Base-by-base conservation (phyloP, 2,329 filamentous ascomycete species). In the Aurifilum marmelostoma region DNA sequence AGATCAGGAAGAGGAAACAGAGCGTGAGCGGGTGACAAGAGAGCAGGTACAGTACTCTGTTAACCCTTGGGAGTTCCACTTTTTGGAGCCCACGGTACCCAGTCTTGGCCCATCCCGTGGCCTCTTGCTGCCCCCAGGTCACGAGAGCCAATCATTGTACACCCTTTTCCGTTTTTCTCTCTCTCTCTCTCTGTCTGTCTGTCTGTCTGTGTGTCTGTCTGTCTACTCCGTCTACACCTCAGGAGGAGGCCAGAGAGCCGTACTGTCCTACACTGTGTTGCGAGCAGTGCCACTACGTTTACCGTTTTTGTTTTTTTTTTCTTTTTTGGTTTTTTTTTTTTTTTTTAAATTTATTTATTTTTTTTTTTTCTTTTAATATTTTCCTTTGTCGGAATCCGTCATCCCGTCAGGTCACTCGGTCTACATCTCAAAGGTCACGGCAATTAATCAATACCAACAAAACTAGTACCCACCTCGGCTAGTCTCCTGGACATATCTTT, bases 101-200 rank as follows among this genome's bases (percentile, higher is more conserved):
- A 47, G 69, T 71, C 67, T 62, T 61, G 62, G 34, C 61, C 61
- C 67, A 67, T 71, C 69, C 69, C 69, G 69, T 71, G 69, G 67
- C 62, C 67, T 67, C 67, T 43, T 59, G 54, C 59, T 63, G 60
- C 63, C 27, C 58, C 63, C 60, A 62, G 56, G 67, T 65, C 64
- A 67, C 69, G 47, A 65, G 64, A 65, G 67, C 69, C 69, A 71
- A 71, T 71, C 69, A 69, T 71, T 71, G 69, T 71, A 71, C 67
- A 71, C 60, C 61, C 54, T 71, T 69, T 65, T 24, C 39, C 43
- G 21, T 47, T 47, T 47, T n/a, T 47, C 34, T 8, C 34, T 34
- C 34, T 34, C 34, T 34, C 34, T 34, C 8, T 34, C 8, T 34
- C 34, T 8, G 4, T 34, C 34, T n/a, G n/a, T n/a, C n/a, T n/a